Evolutionary conservation across 2,329 filamentous ascomycete genomes (phyloP).

Genomic region (Paraconiothyrium brasiliense): DNA sequence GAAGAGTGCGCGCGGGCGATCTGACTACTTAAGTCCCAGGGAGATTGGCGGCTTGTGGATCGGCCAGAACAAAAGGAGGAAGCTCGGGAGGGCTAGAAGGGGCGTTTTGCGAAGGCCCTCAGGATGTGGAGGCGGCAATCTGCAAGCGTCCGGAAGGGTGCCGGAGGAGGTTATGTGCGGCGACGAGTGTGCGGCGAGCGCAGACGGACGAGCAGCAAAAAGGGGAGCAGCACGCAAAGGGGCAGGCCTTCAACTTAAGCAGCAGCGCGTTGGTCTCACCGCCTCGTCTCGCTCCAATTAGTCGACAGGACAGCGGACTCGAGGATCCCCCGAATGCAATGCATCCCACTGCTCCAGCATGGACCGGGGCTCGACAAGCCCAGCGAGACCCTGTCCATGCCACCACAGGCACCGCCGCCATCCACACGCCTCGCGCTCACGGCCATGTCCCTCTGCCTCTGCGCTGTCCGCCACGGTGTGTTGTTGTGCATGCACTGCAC

Average conservation of each 20-base stretch:
- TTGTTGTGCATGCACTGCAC: slow-evolving; percentile 7
- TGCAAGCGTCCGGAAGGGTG: slow-evolving; percentile 9
- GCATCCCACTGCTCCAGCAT: slow-evolving; percentile 15
- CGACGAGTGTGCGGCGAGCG: slow-evolving; percentile 1
- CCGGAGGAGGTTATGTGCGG: slow-evolving; percentile 3
- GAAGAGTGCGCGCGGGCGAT: slow-evolving; percentile 2
- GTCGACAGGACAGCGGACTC: slow-evolving; percentile 14
- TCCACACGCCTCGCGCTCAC: background rate
- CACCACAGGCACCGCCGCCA: slow-evolving; percentile 8
- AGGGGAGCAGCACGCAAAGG: background rate
- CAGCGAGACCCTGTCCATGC: background rate
- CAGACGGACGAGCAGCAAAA: slow-evolving; percentile 8
- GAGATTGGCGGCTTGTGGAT: slow-evolving; percentile 2
- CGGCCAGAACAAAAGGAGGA: slow-evolving; percentile 6
- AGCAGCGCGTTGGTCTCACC: slow-evolving; percentile 14
- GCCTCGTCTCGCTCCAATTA: slow-evolving; percentile 18
- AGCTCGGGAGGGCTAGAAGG: slow-evolving; percentile 13
- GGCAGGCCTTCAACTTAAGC: background rate
- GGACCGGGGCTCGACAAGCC: slow-evolving; percentile 17
- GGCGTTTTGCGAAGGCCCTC: background rate
- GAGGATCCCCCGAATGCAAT: slow-evolving; percentile 18
- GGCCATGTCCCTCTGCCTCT: background rate
- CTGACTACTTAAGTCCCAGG: slow-evolving; percentile 1
- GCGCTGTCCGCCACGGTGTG: slow-evolving; percentile 6
- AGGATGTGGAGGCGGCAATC: slow-evolving; percentile 5